Percentiles rank a stretch among this genome's conserved stretches.
phyloP scores from a whole-genome alignment of 306 rosid species.

The Styphnolobium japonicum region DNA sequence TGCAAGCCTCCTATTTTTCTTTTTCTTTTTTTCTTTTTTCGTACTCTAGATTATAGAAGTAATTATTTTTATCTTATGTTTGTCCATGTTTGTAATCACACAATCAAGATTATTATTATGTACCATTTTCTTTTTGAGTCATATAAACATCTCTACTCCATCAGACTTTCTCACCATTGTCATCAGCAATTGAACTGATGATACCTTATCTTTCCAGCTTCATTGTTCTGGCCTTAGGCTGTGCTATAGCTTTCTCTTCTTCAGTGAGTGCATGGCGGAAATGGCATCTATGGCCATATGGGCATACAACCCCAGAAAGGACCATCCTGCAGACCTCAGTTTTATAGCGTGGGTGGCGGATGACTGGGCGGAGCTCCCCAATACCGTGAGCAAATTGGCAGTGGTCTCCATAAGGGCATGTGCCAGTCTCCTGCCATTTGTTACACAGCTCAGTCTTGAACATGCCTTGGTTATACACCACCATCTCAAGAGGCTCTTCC shows the following conservation, averaged over 20 bases:
- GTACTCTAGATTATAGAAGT: constrained; percentile 21
- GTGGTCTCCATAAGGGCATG: constrained; percentile 75
- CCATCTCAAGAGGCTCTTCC: constrained; percentile 56
- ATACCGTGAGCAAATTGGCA: constrained; percentile 93
- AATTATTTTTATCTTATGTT: constrained; percentile 25
- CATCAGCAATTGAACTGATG: not conserved
- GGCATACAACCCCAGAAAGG: constrained; percentile 65
- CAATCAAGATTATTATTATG: constrained; percentile 40
- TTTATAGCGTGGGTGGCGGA: constrained; percentile 96
- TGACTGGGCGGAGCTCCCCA: constrained; percentile 83
- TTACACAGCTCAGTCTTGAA: constrained; percentile 92
- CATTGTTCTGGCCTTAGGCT: constrained; percentile 38
- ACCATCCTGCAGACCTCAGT: constrained; percentile 94
- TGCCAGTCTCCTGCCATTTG: constrained; percentile 87
- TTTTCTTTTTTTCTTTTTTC: not conserved
- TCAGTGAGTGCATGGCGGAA: constrained; percentile 92
- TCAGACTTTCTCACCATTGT: constrained; percentile 17
- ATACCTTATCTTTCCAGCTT: constrained; percentile 40
- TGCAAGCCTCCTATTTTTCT: constrained; percentile 14
- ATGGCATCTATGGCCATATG: constrained; percentile 94
- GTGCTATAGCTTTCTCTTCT: constrained; percentile 51
- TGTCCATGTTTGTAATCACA: constrained; percentile 40
- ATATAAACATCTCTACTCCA: constrained; percentile 24
- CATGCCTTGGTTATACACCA: constrained; percentile 89
- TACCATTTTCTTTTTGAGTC: constrained; percentile 25